A percentile compares a stretch with the other conserved stretches of the same genome.
These are phyloP conservation scores for Hirsutella rhossiliensis DNA, from an alignment of 2,329 filamentous ascomycete genomes.

Conservation along the genomic window DNA sequence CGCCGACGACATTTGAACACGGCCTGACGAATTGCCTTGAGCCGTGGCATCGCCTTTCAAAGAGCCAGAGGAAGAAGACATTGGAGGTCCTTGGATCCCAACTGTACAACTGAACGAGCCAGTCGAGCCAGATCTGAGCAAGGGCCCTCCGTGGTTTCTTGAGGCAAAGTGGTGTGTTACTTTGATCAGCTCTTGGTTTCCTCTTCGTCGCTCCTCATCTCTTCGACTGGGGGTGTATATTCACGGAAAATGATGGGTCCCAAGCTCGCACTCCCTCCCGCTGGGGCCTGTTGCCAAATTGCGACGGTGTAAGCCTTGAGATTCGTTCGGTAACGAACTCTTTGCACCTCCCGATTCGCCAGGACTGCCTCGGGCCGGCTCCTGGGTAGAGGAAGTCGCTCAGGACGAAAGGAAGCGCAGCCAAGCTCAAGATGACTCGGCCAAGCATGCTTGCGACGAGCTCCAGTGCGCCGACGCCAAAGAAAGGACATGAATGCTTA, in stretches of 20 bases:
- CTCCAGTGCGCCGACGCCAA: not conserved
- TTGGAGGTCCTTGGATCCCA: slow-evolving; percentile 6
- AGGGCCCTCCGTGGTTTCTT: slow-evolving; percentile 5
- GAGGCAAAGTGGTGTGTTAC: not conserved
- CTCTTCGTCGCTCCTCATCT: too few relatives aligned
- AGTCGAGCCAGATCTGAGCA: slow-evolving; percentile 5
- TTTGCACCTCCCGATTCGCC: slow-evolving; percentile 3
- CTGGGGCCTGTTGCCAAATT: slow-evolving; percentile 11
- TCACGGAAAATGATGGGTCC: slow-evolving; percentile 7
- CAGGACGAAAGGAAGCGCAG: not conserved
- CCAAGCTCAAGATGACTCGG: not conserved
- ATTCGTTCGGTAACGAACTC: slow-evolving; percentile 10
- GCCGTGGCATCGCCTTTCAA: slow-evolving; percentile 5
- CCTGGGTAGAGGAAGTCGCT: not conserved
- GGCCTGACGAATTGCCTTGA: slow-evolving; percentile 4
- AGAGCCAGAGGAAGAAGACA: slow-evolving; percentile 11
- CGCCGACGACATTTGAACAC: not conserved
- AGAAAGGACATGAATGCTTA: not conserved
- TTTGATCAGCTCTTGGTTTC: not conserved
- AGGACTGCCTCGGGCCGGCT: not conserved
- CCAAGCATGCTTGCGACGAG: not conserved
- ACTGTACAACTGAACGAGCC: slow-evolving; percentile 7
- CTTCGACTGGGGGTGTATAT: not conserved
- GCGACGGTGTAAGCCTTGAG: slow-evolving; percentile 12
- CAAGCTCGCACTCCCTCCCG: slow-evolving; percentile 1